Conservation (phyloP, 371 early-diverging fungal genomes). For the Saksenaea oblongispora region DNA sequence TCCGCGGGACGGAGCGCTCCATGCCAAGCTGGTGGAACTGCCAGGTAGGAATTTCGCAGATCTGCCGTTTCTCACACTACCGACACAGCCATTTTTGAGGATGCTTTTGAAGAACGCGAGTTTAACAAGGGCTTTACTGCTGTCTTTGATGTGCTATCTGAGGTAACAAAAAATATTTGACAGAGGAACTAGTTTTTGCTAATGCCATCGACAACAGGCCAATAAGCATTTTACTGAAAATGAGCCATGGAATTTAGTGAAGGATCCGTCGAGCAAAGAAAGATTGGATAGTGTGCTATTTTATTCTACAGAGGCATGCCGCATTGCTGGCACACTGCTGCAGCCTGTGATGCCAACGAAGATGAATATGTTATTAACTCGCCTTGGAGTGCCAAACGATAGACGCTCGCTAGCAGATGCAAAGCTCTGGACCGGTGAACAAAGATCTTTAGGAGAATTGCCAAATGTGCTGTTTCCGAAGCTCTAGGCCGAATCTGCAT, state of each 20-base stretch:
- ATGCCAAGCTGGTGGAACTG: constrained; percentile 31
- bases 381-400: constrained; percentile 50
- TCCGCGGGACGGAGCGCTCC: constrained; percentile 40
- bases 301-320: constrained; percentile 74
- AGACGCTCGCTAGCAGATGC: constrained; percentile 58
- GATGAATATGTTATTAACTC: constrained; percentile 62
- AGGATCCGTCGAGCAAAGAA: constrained; percentile 24
- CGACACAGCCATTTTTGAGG: constrained; percentile 27
- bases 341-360: constrained; percentile 90
- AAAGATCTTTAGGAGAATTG: constrained; percentile 16
- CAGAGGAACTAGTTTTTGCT: neutral
- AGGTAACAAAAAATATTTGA: constrained; percentile 34
- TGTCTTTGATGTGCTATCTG: constrained; percentile 58
- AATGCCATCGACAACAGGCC: constrained; percentile 35
- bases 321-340: constrained; percentile 75
- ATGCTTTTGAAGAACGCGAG: constrained; percentile 45
- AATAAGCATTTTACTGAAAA: constrained; percentile 74
- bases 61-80: neutral
- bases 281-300: constrained; percentile 67
- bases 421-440: constrained; percentile 19
- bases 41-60: constrained; percentile 38
- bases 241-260: constrained; percentile 83
- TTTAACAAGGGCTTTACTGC: constrained; percentile 53
- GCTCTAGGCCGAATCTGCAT: neutral
- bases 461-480: constrained; percentile 25